phyloP scores from a whole-genome alignment of 106 monocot species.

The Dendrobium huoshanense region DNA sequence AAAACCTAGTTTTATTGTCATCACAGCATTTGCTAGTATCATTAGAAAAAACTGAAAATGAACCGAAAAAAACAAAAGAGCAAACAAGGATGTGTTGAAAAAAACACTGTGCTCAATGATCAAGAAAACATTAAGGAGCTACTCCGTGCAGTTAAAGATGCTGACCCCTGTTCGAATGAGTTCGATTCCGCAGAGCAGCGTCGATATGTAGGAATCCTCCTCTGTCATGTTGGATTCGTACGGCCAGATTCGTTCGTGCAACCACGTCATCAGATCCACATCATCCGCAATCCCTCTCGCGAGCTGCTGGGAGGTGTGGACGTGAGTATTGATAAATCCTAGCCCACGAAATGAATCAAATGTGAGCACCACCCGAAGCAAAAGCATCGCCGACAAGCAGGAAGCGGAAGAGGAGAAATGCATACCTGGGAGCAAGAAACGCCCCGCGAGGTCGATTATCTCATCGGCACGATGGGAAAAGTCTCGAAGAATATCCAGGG shows the following conservation, averaged over 20 bases:
- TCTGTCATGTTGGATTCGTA: constrained; percentile 86
- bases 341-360: constrained; percentile 5
- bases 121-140: not conserved
- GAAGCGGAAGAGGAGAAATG: not conserved
- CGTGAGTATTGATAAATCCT: constrained; percentile 94
- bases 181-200: constrained; percentile 90
- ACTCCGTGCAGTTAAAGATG: not conserved
- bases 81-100: too few species aligned
- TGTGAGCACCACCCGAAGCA: not conserved
- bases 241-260: constrained; percentile 88
- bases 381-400: not conserved
- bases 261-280: constrained; percentile 86
- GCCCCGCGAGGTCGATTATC: constrained; percentile 49
- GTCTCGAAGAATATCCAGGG: constrained; percentile 37
- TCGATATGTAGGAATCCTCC: constrained; percentile 82
- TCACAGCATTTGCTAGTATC: too few species aligned
- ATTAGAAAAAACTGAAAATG: too few species aligned
- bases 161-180: constrained; percentile 82
- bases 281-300: constrained; percentile 89
- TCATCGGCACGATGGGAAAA: constrained; percentile 45
- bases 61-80: too few species aligned
- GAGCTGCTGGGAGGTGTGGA: constrained; percentile 94
- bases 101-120: too few species aligned
- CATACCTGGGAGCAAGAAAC: constrained; percentile 61
- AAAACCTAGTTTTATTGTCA: too few species aligned